Conservation (phyloP, 2,329 filamentous ascomycete genomes). For the Coniochaeta pulveracea region DNA sequence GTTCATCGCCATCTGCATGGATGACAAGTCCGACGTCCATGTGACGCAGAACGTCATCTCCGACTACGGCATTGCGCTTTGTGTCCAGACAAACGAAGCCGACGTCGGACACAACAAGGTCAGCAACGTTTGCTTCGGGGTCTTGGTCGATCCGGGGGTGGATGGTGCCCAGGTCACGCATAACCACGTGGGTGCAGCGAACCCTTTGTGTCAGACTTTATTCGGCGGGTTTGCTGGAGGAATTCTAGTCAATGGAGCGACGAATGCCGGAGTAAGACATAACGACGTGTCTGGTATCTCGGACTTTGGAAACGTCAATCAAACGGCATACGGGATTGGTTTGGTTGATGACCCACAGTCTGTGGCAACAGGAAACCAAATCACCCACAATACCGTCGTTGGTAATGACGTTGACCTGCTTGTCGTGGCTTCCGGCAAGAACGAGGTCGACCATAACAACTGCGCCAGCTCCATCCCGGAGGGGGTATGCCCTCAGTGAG, state of each 20-base stretch:
- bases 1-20: constrained; percentile 24
- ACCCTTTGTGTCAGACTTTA: constrained; percentile 6
- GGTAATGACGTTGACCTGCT: constrained; percentile 17
- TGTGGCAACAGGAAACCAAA: constrained; percentile 15
- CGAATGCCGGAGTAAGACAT: constrained; percentile 14
- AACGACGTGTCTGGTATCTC: constrained; percentile 17
- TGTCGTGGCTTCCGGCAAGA: constrained; percentile 10
- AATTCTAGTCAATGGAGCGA: constrained; percentile 17
- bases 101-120: constrained; percentile 21
- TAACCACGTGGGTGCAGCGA: constrained; percentile 14
- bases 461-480: no score
- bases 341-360: constrained; percentile 14
- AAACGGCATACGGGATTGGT: constrained; percentile 10
- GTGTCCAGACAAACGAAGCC: constrained; percentile 21
- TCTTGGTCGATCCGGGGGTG: constrained; percentile 21
- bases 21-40: constrained; percentile 17
- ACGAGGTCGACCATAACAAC: constrained; percentile 15
- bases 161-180: constrained; percentile 16
- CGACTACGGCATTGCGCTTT: constrained; percentile 19
- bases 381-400: constrained; percentile 17
- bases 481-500: no score
- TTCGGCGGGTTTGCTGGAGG: constrained; percentile 9
- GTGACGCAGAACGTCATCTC: constrained; percentile 19
- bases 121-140: constrained; percentile 17
- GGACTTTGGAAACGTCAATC: constrained; percentile 5